phyloP scores from a whole-genome alignment of 495 filamentous ascomycete genomes.

The Aspergillus hancockii region DNA sequence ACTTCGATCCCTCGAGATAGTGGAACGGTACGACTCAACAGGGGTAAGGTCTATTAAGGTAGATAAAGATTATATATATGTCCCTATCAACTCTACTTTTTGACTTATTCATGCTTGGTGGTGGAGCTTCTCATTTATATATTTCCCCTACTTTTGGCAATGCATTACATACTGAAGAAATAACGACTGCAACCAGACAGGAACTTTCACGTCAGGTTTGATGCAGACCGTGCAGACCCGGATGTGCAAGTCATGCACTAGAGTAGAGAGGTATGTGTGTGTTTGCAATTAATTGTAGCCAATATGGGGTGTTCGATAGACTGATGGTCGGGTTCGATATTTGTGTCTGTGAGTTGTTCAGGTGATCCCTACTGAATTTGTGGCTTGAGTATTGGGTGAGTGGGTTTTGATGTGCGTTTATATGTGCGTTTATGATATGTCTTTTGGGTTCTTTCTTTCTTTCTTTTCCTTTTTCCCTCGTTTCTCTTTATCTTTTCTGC shows the following conservation, averaged over 20 bases:
- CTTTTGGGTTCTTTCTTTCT: neutral
- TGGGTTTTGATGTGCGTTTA: neutral
- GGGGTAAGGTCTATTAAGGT: no score
- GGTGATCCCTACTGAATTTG: neutral
- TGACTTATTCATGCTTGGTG: no score
- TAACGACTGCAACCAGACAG: neutral
- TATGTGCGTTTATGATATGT: neutral
- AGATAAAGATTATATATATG: no score
- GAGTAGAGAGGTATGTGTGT: neutral
- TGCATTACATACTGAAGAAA: neutral
- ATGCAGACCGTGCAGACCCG: neutral
- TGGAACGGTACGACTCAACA: no score
- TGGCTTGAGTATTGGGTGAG: neutral
- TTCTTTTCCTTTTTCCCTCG: no score
- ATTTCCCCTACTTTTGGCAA: neutral
- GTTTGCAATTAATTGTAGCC: neutral
- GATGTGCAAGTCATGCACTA: constrained; percentile 4
- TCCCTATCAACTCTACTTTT: no score
- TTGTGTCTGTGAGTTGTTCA: neutral
- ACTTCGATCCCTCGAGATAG: no score
- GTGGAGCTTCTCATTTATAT: neutral
- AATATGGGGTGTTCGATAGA: neutral
- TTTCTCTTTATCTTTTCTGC: neutral
- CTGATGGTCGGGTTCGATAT: neutral
- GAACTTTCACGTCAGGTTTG: neutral